Base-by-base conservation (phyloP, 192 early-diverging fungal genomes). In the Entomortierella beljakovae region DNA sequence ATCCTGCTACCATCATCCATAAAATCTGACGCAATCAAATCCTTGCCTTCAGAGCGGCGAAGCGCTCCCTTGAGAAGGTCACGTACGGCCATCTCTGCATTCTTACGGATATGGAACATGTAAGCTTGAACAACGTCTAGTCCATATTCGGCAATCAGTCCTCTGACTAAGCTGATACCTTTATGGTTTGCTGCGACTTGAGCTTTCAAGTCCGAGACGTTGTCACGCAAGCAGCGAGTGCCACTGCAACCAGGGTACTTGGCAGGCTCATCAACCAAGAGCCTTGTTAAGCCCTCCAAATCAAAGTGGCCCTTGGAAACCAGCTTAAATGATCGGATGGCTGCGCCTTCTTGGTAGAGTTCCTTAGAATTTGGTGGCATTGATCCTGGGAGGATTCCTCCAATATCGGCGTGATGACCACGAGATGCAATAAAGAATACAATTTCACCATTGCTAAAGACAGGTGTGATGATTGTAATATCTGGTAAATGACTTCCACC, bases 141-240 rank as follows among this genome's bases (percentile, higher is more conserved):
- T 0, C 94, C 89, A 62, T 95, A 97, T 81, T 98, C 95, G 7
- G 71, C 64, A 67, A 97, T 96, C 63, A 99, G 81, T 3, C 84
- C 81, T 69, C 89, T 88, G 22, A 98, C 89, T 25, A 99, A 88
- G 1, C 73, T 70, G 51, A 99, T 98, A 9, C 98, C 98, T 50
- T 93, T 88, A 59, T 97, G 92, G 81, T 99, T 99, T 34, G 98
- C 98, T 13, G 98, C 98, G 52, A 98, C 92, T 65, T 99, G 98
- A 9, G 98, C 98, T 83, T 96, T 95, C 68, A 99, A 81, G 70
- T 98, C 96, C 1, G 95, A 95, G 48, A 99, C 85, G 57, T 96
- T 96, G 65, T 99, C 97, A 23, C 87, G 88, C 38, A 98, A 79
- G 81, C 92, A 94, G 60, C 98, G 90, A 0, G 96, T 93, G 29